Base-by-base conservation (phyloP, 208 protist genomes). In the Crithidia thermophila region DNA sequence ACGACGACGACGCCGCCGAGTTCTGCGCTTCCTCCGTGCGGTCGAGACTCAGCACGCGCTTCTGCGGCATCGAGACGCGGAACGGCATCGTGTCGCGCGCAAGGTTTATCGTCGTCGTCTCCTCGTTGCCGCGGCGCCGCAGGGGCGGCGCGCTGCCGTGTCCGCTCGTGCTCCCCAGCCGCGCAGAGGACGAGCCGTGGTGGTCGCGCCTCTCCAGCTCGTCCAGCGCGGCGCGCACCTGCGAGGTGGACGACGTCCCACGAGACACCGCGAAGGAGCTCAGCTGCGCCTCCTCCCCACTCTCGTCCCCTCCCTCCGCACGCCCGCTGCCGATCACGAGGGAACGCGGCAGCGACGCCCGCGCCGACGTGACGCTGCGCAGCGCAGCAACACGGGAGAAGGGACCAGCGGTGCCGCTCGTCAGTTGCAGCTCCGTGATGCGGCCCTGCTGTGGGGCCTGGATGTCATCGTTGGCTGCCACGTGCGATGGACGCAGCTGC, bases 11-110 rank as follows among this genome's bases (percentile, higher is more conserved):
- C 16, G 55, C 39, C 11, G 39, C 28, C 3, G 28, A 8, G 21
- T 28, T n/a, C 2, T 27, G 42, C 2, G 28, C 30, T 16, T 72
- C 67, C 11, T 65, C 57, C 9, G 1, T 30, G 67, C 47, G 46
- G 16, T 60, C 58, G 25, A 28, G 21, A 34, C 49, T 66, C 45
- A 21, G 18, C 0, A 60, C 2, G 16, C 58, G 67, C 58, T 50
- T 47, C 40, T 5, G 67, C 18, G 67, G 67, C 43, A 74, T 31
- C 1, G 67, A 55, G 16, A 74, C 67, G 39, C 67, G 58, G 31
- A 67, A 74, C 18, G 67, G 67, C 14, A 74, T 27, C 1, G 67
- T 74, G 28, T 74, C 67, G 3, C 67, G 67, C 28, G 52, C 51
- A 9, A 34, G 6, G 13, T 47, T 18, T 30, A 16, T 30, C 11